These are phyloP conservation scores for Lachnellula occidentalis DNA, from an alignment of 2,329 filamentous ascomycete species.

Conservation along the genomic window DNA sequence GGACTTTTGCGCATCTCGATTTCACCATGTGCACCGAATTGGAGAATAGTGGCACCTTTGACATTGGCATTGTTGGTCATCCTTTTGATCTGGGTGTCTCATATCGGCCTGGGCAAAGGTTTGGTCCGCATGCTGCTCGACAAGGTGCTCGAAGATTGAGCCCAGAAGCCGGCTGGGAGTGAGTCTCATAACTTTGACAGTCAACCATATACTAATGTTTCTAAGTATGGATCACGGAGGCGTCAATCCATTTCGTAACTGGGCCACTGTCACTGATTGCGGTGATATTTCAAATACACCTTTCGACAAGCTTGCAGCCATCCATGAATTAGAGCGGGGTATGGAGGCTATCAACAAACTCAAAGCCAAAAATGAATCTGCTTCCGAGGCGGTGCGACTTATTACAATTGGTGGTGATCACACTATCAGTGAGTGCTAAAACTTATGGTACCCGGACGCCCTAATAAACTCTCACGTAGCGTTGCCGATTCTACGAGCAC, in stretches of 20 bases:
- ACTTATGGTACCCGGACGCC: background rate
- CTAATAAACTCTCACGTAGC: conserved; percentile 13
- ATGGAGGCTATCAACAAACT: conserved; percentile 22
- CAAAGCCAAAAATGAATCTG: conserved; percentile 24
- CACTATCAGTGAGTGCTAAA: conserved; percentile 25
- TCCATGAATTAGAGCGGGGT: conserved; percentile 26
- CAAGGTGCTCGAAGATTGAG: conserved; percentile 25
- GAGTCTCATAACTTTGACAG: conserved; percentile 8
- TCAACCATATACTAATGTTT: conserved; percentile 6
- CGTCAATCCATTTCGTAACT: conserved; percentile 26
- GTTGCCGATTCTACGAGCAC: conserved; percentile 27
- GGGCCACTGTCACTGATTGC: conserved; percentile 27
- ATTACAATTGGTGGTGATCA: conserved; percentile 29
- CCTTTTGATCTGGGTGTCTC: conserved; percentile 29
- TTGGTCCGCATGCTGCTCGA: conserved; percentile 28
- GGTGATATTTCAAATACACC: conserved; percentile 28
- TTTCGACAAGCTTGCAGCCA: conserved; percentile 27
- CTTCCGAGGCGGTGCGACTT: conserved; percentile 22
- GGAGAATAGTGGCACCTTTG: conserved; percentile 23
- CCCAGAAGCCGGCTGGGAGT: conserved; percentile 23
- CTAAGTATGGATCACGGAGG: conserved; percentile 25
- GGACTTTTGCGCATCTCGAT: conserved; percentile 28
- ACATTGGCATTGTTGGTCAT: conserved; percentile 29
- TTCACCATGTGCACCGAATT: conserved; percentile 23
- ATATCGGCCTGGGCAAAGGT: conserved; percentile 28